Percentiles rank a stretch among this genome's conserved stretches.
phyloP scores from a whole-genome alignment of 306 rosid genomes.

The apple (Malus domestica) region ASM211411v1 NC_041796.1:25344001-25344500 shows the following conservation, averaged over 20 bases:
- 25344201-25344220: conserved; percentile 96
- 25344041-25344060: conserved; percentile 45
- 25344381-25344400: conserved; percentile 78
- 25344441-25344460: conserved; percentile 63
- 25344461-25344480: conserved; percentile 46
- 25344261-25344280: conserved; percentile 72
- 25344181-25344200: conserved; percentile 94
- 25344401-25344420: conserved; percentile 89
- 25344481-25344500: conserved; percentile 31
- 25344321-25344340: conserved; percentile 93
- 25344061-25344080: conserved; percentile 63
- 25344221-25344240: conserved; percentile 76
- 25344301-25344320: conserved; percentile 93
- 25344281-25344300: conserved; percentile 82
- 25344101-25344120: conserved; percentile 58
- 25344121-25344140: conserved; percentile 90
- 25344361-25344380: conserved; percentile 95
- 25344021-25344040: conserved; percentile 47
- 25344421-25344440: conserved; percentile 72
- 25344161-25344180: conserved; percentile 97
- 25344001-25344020: conserved; percentile 37
- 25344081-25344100: conserved; percentile 76
- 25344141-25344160: conserved; percentile 96
- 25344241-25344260: conserved; percentile 81
- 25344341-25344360: conserved; percentile 95